Evolutionary conservation across 768 basidiomycete species (phyloP), one percentile per base, ranked within the genome.

Genomic region (Harrya chromipes): DNA sequence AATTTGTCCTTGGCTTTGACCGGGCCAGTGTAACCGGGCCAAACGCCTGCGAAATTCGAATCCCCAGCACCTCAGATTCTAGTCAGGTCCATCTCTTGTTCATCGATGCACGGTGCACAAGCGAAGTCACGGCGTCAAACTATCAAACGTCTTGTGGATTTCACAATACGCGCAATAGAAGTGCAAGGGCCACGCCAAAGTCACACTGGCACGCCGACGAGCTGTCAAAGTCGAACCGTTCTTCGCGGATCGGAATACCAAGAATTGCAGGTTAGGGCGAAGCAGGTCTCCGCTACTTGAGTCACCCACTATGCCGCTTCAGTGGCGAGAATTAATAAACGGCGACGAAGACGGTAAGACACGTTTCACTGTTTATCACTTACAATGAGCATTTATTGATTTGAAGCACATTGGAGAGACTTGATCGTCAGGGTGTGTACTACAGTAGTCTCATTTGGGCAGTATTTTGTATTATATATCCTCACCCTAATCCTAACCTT

Each of bases 161-260:
- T 31, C 43, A 31, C n/a, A 49, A 11, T 14, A 8, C 7, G 1
- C 14, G 26, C 21, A 42, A 17, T 11, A 16, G n/a, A 12, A 33
- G 33, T 19, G 33, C 9, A 20, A 10, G 39, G 19, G 40, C 29
- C 43, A 29, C 9, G 11, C 21, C 20, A 39, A 40, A 20, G 27
- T 42, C 43, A 24, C 46, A 34, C n/a, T n/a, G n/a, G n/a, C n/a
- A n/a, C 20, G 43, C 49, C 46, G 40, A 35, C 38, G n/a, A 33
- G 29, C 24, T 19, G 27, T 19, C 33, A 33, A 16, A 6, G 14
- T 16, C n/a, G 29, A 37, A 37, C 29, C 46, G 21, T 19, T 26
- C 31, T 44, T 23, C 34, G 41, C 57, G 51, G 49, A 57, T 60
- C 49, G 36, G 37, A 37, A 27, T 7, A 61, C 60, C 61, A 61